Evolutionary conservation across 257 asterid genomes (phyloP).

Genomic region (Knoxia roxburghii): DNA sequence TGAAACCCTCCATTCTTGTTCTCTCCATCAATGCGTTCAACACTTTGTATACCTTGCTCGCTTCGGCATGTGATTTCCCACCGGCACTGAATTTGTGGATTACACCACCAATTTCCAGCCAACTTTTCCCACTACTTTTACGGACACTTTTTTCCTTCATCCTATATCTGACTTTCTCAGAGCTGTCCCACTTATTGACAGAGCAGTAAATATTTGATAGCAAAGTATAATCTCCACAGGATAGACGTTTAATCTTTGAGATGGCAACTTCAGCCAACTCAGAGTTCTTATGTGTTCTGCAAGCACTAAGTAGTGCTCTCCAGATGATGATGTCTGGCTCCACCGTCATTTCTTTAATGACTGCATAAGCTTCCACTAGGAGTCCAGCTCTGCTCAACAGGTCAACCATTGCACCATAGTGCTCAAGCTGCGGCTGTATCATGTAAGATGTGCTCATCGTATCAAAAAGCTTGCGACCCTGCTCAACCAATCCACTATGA

Average conservation of each 20-base stretch:
- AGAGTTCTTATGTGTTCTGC: slow-evolving; percentile 53
- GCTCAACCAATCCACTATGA: slow-evolving; percentile 61
- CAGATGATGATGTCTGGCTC: slow-evolving; percentile 68
- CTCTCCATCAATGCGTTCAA: slow-evolving; percentile 44
- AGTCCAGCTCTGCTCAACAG: slow-evolving; percentile 63
- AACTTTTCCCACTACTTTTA: slow-evolving; percentile 63
- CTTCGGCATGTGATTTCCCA: slow-evolving; percentile 52
- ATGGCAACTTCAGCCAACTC: slow-evolving; percentile 50
- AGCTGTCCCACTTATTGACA: slow-evolving; percentile 49
- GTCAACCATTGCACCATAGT: slow-evolving; percentile 81
- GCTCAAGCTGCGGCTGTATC: slow-evolving; percentile 68
- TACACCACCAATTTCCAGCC: slow-evolving; percentile 53
- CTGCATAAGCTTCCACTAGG: slow-evolving; percentile 51
- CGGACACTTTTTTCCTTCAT: slow-evolving; percentile 56
- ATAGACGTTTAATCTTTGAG: slow-evolving; percentile 43
- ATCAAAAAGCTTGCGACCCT: slow-evolving; percentile 53
- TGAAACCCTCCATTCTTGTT: slow-evolving; percentile 56
- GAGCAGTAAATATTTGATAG: slow-evolving; percentile 70
- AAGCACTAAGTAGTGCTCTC: slow-evolving; percentile 72
- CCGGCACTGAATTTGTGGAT: slow-evolving; percentile 64
- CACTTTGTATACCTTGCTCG: slow-evolving; percentile 45
- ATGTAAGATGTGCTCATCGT: slow-evolving; percentile 45
- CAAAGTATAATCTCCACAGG: slow-evolving; percentile 62
- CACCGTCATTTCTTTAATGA: slow-evolving; percentile 56
- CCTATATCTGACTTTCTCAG: slow-evolving; percentile 46